These are phyloP conservation scores for Globisporangium canariense DNA, from an alignment of 352 stramenopile species.

Conservation along the genomic window DNA sequence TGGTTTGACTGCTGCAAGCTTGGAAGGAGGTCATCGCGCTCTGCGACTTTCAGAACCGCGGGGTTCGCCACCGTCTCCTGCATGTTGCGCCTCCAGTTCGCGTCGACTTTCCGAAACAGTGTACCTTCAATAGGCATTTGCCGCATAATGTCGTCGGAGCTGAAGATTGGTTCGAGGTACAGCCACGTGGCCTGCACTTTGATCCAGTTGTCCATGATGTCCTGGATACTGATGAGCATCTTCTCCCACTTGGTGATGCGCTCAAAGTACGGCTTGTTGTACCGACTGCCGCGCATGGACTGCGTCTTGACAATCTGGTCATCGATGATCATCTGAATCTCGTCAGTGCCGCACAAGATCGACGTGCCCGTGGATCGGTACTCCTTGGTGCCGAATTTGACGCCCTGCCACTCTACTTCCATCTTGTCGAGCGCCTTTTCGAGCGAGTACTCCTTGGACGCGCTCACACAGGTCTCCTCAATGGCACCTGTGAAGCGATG, in stretches of 20 bases:
- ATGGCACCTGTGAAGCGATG: constrained; percentile 86
- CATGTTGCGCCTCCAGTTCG: constrained; percentile 88
- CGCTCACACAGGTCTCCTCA: constrained; percentile 91
- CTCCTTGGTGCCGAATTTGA: constrained; percentile 92
- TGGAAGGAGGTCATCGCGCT: constrained; percentile 76
- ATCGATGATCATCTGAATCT: constrained; percentile 93
- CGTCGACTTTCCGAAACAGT: constrained; percentile 86
- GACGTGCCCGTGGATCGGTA: constrained; percentile 93
- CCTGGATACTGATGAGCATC: constrained; percentile 86
- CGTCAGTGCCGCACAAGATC: constrained; percentile 84
- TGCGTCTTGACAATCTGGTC: constrained; percentile 96
- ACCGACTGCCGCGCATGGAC: constrained; percentile 91
- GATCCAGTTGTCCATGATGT: constrained; percentile 94
- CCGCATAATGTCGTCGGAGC: constrained; percentile 91
- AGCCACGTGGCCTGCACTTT: constrained; percentile 93
- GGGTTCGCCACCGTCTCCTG: constrained; percentile 75
- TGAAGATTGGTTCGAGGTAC: constrained; percentile 93
- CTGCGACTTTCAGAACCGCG: constrained; percentile 70
- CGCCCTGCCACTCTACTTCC: constrained; percentile 89
- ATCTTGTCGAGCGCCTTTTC: constrained; percentile 93
- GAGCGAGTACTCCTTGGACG: constrained; percentile 93
- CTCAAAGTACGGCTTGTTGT: constrained; percentile 92
- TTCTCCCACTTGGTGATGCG: constrained; percentile 89
- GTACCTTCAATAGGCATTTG: constrained; percentile 89
- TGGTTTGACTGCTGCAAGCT: constrained; percentile 86